Conservation (phyloP, 306 rosid species). For the Begonia peltatifolia region DNA sequence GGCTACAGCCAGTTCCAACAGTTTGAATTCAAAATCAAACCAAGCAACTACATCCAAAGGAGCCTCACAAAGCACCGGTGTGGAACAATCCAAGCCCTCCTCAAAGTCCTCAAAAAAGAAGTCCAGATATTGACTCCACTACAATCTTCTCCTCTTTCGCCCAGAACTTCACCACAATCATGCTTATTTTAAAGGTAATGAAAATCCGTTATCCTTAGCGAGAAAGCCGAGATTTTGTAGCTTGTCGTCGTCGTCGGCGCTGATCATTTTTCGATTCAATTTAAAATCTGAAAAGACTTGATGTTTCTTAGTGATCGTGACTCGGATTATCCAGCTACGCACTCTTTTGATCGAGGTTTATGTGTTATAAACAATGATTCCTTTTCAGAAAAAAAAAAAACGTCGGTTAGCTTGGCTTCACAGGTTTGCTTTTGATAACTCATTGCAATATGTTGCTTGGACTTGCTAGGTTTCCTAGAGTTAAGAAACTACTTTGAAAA, state of each 20-base stretch:
- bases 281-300: conserved; percentile 2
- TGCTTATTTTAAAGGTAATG: conserved; percentile 5
- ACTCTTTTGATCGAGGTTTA: too few species aligned
- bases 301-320: too few species aligned
- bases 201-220: conserved; percentile 12
- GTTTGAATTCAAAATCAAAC: conserved; percentile 44
- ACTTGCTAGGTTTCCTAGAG: too few species aligned
- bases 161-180: conserved; percentile 5
- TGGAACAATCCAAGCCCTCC: conserved; percentile 42
- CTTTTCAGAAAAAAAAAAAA: too few species aligned
- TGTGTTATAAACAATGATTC: too few species aligned
- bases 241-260: conserved; percentile 4
- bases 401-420: too few species aligned
- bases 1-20: conserved; percentile 31
- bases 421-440: too few species aligned
- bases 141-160: not conserved
- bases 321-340: too few species aligned
- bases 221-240: conserved; percentile 10
- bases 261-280: conserved; percentile 7
- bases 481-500: too few species aligned
- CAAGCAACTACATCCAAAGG: conserved; percentile 51
- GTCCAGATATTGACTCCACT: conserved; percentile 46
- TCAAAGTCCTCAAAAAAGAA: conserved; percentile 69
- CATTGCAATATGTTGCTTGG: too few species aligned
- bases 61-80: conserved; percentile 32